Evolutionary conservation across 495 filamentous ascomycete genomes (phyloP).

Genomic region (Lepraria neglecta): DNA sequence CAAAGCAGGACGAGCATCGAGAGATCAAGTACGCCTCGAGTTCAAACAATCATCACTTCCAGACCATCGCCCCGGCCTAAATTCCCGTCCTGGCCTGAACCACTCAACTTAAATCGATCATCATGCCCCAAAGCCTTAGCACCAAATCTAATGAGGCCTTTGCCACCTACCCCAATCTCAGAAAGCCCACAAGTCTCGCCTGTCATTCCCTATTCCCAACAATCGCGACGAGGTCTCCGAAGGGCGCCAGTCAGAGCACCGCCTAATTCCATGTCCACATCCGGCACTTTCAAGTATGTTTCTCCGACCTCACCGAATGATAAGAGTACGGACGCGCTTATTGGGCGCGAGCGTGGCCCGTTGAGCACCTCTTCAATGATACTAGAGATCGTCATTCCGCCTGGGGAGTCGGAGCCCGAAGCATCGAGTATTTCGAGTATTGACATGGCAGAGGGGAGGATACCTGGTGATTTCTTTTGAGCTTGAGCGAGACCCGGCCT

Average conservation of each 20-base stretch:
- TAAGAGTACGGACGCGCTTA: neutral
- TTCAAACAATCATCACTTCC: constrained; percentile 12
- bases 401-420: neutral
- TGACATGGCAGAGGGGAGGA: neutral
- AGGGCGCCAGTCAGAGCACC: neutral
- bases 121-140: constrained; percentile 6
- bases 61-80: too few species aligned
- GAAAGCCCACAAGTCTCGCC: constrained; percentile 18
- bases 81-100: neutral
- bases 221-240: neutral
- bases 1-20: constrained; percentile 9
- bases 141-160: constrained; percentile 3
- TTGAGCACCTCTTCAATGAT: neutral
- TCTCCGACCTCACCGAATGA: neutral
- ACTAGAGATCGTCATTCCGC: constrained; percentile 7
- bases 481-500: too few species aligned
- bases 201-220: neutral
- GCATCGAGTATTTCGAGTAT: neutral
- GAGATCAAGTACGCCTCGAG: neutral
- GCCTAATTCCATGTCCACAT: constrained; percentile 4
- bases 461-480: neutral
- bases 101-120: neutral
- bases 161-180: constrained; percentile 18
- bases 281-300: neutral
- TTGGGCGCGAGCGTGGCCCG: neutral